Conservation (phyloP, 495 filamentous ascomycete genomes). For the Daldinia bambusicola region DNA sequence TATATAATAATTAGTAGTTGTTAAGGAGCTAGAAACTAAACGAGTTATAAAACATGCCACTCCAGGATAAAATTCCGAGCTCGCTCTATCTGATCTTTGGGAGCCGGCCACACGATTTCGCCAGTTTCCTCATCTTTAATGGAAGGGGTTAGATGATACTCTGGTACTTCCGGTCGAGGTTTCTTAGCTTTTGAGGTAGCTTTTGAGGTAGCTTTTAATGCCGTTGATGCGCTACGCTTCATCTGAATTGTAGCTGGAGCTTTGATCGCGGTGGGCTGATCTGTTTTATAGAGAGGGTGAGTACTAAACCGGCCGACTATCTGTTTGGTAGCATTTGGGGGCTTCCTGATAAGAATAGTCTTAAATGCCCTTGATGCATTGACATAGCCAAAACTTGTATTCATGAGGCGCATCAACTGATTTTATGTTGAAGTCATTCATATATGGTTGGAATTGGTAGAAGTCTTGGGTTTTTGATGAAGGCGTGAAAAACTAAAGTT, state of each 20-base stretch:
- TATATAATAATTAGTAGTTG: conserved; percentile 22
- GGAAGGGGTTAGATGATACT: conserved; percentile 53
- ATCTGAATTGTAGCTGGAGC: conserved; percentile 20
- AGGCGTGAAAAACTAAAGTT: too few relatives aligned
- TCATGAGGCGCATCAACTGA: conserved; percentile 17
- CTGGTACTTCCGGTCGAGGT: conserved; percentile 42
- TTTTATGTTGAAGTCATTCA: neutral
- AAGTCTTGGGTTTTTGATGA: too few relatives aligned
- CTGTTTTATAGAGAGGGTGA: neutral
- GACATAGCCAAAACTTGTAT: conserved; percentile 12
- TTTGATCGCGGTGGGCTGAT: neutral
- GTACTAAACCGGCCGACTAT: neutral
- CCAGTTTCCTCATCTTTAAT: conserved; percentile 54
- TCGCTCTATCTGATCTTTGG: conserved; percentile 55
- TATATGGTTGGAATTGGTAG: neutral
- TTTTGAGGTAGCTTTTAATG: conserved; percentile 11
- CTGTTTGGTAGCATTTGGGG: conserved; percentile 7
- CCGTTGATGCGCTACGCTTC: conserved; percentile 44
- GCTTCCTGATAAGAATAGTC: neutral
- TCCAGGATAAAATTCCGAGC: conserved; percentile 59
- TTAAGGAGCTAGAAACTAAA: neutral
- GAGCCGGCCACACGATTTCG: conserved; percentile 65
- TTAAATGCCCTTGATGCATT: conserved; percentile 8
- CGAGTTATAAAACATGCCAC: conserved; percentile 56
- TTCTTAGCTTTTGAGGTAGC: conserved; percentile 38